Conservation (phyloP, 805 yeast genomes). For the Tanozyma kutaoensis region DNA sequence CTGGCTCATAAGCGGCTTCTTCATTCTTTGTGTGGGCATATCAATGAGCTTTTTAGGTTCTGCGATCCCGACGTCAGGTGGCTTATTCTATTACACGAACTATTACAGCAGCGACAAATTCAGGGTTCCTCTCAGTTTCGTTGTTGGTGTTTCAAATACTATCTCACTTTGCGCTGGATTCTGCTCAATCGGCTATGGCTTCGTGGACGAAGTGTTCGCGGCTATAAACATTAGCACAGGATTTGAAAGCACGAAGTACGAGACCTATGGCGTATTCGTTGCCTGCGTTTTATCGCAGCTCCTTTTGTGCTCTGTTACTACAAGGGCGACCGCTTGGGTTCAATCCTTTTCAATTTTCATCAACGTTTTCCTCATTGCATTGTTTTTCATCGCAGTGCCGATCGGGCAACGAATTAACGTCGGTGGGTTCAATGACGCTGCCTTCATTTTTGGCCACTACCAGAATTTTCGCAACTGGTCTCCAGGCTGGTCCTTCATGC, state of each 20-base stretch:
- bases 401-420: neutral
- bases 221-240: neutral
- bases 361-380: neutral
- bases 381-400: neutral
- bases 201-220: neutral
- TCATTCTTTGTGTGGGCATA: conserved; percentile 2
- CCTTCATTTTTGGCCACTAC: conserved; percentile 1
- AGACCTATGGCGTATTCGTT: neutral
- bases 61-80: conserved; percentile 4
- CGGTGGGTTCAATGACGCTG: conserved; percentile 1
- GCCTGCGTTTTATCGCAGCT: neutral
- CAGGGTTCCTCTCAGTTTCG: conserved; percentile 2
- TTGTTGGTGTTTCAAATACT: neutral
- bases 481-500: conserved; percentile 1
- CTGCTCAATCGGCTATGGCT: neutral
- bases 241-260: neutral
- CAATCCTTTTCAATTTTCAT: neutral
- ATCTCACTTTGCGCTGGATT: neutral
- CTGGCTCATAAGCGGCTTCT: conserved; percentile 3
- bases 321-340: neutral
- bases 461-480: conserved; percentile 1
- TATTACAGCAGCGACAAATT: conserved; percentile 2
- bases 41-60: conserved; percentile 4
- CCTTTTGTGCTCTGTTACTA: neutral
- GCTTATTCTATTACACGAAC: conserved; percentile 4